Percentiles rank a stretch among this genome's conserved stretches.
Conservation (phyloP, 2,329 filamentous ascomycete species). For the Chaetoscypha palmicola region DNA sequence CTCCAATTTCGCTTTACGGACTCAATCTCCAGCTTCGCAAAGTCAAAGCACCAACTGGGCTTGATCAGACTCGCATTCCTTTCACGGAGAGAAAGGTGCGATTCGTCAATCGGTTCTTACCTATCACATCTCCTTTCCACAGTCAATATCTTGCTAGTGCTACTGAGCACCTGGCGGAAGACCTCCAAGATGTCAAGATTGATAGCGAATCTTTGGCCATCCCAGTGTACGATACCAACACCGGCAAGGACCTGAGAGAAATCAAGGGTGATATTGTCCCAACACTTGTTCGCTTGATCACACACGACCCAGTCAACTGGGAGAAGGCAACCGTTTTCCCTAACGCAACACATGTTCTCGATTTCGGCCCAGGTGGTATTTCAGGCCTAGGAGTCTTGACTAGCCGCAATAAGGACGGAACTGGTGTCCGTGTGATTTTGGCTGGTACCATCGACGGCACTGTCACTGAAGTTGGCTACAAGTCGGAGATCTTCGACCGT, state of each 20-base stretch:
- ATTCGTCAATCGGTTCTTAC: slow-evolving; percentile 94
- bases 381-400: slow-evolving; percentile 93
- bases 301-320: slow-evolving; percentile 90
- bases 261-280: slow-evolving; percentile 76
- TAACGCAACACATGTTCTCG: slow-evolving; percentile 84
- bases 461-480: slow-evolving; percentile 88
- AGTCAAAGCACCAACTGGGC: slow-evolving; percentile 93
- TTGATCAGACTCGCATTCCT: slow-evolving; percentile 91
- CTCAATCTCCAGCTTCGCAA: slow-evolving; percentile 92
- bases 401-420: slow-evolving; percentile 98
- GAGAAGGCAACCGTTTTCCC: slow-evolving; percentile 90
- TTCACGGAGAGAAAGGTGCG: slow-evolving; percentile 94
- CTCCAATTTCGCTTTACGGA: slow-evolving; percentile 92
- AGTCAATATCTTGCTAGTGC: slow-evolving; percentile 86
- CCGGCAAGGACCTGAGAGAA: slow-evolving; percentile 74
- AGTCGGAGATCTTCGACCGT: slow-evolving; percentile 93
- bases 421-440: slow-evolving; percentile 90
- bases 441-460: slow-evolving; percentile 90
- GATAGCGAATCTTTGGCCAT: slow-evolving; percentile 68
- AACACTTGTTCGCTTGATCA: slow-evolving; percentile 83
- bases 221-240: slow-evolving; percentile 84
- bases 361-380: slow-evolving; percentile 95
- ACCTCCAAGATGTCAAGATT: slow-evolving; percentile 76
- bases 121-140: slow-evolving; percentile 97
- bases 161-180: slow-evolving; percentile 74